phyloP scores from a whole-genome alignment of 345 rosid genomes.

The Eucalyptus pumila region DNA sequence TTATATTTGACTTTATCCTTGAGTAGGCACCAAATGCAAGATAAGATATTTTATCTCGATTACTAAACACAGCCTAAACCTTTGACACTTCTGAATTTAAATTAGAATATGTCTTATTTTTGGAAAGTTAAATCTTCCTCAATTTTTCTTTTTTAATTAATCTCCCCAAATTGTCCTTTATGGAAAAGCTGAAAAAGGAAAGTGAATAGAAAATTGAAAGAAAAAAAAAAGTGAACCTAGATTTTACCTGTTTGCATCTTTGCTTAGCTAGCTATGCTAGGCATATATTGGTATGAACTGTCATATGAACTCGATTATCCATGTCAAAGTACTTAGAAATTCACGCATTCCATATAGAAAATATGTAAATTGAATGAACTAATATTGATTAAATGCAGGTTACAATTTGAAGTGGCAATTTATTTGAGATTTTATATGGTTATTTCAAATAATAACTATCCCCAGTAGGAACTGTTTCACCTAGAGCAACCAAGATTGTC shows the following conservation, averaged over 20 bases:
- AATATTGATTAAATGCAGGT: not conserved
- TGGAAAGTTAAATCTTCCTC: not conserved
- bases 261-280: not conserved
- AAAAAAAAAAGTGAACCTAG: not conserved
- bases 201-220: too few species aligned
- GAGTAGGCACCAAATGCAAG: too few species aligned
- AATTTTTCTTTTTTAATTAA: too few species aligned
- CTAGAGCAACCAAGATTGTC: not conserved
- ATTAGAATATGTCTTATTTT: too few species aligned
- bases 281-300: not conserved
- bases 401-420: not conserved
- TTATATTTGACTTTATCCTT: too few species aligned
- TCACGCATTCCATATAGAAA: not conserved
- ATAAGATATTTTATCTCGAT: too few species aligned
- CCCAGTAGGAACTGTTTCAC: not conserved
- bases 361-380: not conserved
- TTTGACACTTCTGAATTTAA: not conserved
- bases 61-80: not conserved
- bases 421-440: not conserved
- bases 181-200: too few species aligned
- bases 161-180: not conserved
- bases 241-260: not conserved
- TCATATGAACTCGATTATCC: not conserved
- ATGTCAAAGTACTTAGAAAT: not conserved
- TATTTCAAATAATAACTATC: not conserved